These are phyloP conservation scores for Vitis rupestris DNA, from an alignment of 164 flowering plant species.

Conservation along the genomic window DNA sequence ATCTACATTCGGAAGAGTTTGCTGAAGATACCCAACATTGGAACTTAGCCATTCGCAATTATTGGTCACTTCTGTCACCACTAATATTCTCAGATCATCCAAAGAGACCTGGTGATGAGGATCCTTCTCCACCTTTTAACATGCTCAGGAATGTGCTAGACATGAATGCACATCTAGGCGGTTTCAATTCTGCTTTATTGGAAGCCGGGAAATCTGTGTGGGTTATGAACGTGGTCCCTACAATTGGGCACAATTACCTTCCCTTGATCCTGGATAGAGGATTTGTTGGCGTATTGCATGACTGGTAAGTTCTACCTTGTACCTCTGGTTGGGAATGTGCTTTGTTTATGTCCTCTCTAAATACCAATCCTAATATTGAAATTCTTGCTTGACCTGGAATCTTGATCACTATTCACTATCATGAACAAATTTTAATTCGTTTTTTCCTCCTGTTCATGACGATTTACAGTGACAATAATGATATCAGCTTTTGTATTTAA, in stretches of 20 bases:
- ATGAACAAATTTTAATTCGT: too few species aligned
- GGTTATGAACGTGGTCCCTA: conserved; percentile 99
- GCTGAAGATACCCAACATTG: conserved; percentile 60
- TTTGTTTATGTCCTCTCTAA: too few species aligned
- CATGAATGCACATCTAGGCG: conserved; percentile 96
- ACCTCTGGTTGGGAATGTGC: not conserved
- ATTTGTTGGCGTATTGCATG: conserved; percentile 82
- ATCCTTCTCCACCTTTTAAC: conserved; percentile 95
- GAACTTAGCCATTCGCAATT: conserved; percentile 60
- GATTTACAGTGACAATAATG: too few species aligned
- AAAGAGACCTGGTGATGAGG: conserved; percentile 98
- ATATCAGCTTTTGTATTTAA: too few species aligned
- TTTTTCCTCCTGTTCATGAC: too few species aligned
- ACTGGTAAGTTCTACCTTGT: conserved; percentile 61
- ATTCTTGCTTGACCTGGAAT: not conserved
- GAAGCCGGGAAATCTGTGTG: conserved; percentile 79
- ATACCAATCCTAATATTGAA: too few species aligned
- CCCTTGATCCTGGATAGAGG: conserved; percentile 92
- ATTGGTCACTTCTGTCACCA: conserved; percentile 98
- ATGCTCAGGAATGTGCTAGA: conserved; percentile 96
- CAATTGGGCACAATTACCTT: conserved; percentile 65
- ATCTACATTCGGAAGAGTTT: conserved; percentile 66
- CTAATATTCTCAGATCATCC: conserved; percentile 97
- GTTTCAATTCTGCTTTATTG: conserved; percentile 82
- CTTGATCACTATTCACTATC: not conserved